These are phyloP conservation scores for Lodderomyces oxycetoniae DNA, from an alignment of 1,139 yeast genomes.

Conservation along the genomic window DNA sequence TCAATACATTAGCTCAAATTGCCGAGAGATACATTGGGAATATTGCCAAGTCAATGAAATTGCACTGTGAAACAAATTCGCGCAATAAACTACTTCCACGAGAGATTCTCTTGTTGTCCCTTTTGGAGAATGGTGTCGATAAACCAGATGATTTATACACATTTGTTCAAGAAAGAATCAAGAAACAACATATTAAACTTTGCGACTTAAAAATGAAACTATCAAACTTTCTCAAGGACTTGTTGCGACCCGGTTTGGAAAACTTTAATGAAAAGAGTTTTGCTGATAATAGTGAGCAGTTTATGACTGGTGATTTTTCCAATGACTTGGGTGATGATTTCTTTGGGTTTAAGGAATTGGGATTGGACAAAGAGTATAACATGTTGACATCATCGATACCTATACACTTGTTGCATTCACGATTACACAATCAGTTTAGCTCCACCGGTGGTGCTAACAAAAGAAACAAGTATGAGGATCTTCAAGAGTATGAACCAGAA, in stretches of 20 bases:
- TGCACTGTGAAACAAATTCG: constrained; percentile 65
- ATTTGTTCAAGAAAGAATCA: constrained; percentile 68
- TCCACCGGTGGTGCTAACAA: constrained; percentile 40
- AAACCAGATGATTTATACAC: constrained; percentile 73
- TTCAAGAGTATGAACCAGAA: constrained; percentile 47
- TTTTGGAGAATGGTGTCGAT: constrained; percentile 80
- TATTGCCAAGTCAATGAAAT: constrained; percentile 63
- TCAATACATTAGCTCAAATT: constrained; percentile 74
- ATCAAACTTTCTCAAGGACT: constrained; percentile 70
- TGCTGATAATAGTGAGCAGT: constrained; percentile 88
- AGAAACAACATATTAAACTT: constrained; percentile 65
- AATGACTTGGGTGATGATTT: constrained; percentile 92
- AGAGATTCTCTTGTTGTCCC: constrained; percentile 55
- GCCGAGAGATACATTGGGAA: constrained; percentile 79
- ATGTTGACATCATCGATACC: constrained; percentile 84
- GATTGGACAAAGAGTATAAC: constrained; percentile 91
- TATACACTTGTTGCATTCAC: constrained; percentile 77
- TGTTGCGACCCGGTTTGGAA: constrained; percentile 80
- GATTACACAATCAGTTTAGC: constrained; percentile 53
- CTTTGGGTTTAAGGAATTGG: constrained; percentile 93
- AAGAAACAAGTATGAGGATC: constrained; percentile 57
- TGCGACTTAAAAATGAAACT: constrained; percentile 64
- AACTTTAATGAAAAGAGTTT: constrained; percentile 72
- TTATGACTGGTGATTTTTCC: constrained; percentile 90
- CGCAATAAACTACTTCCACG: constrained; percentile 37